phyloP scores from a whole-genome alignment of 306 rosid genomes.

The Casuarina cunninghamiana region DNA sequence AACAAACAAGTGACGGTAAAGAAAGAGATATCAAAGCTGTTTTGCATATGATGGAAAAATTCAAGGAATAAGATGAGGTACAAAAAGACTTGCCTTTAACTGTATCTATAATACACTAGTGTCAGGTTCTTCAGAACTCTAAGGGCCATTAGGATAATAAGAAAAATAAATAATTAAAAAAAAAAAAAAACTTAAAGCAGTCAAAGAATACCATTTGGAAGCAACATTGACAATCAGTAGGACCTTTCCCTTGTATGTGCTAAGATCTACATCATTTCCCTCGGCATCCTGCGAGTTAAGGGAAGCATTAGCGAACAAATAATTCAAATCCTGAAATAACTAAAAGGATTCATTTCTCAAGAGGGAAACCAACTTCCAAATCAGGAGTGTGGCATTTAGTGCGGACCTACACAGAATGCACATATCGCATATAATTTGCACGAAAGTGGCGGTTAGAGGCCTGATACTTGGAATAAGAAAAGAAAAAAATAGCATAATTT shows the following conservation, averaged over 20 bases:
- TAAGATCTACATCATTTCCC: slow-evolving; percentile 64
- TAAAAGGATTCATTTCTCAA: background rate
- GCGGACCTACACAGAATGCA: background rate
- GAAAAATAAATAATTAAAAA: too few relatives aligned
- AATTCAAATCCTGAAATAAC: background rate
- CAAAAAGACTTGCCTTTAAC: background rate
- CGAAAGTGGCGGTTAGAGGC: background rate
- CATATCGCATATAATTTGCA: background rate
- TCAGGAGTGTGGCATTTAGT: background rate
- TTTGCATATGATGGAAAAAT: background rate
- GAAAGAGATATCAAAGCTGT: background rate
- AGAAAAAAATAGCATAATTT: background rate
- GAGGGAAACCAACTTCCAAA: background rate
- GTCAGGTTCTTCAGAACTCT: background rate
- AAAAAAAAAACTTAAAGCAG: background rate
- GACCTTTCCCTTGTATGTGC: slow-evolving; percentile 69
- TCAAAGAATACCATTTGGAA: slow-evolving; percentile 69
- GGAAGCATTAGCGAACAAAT: background rate
- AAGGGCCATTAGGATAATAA: background rate
- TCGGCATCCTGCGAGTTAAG: slow-evolving; percentile 58
- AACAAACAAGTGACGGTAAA: slow-evolving; percentile 23
- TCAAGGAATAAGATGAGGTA: background rate
- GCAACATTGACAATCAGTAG: slow-evolving; percentile 84
- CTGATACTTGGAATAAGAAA: background rate
- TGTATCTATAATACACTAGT: background rate